These are phyloP conservation scores for Mesotaenium endlicherianum DNA, from an alignment of 139 green algal species.

Conservation along the genomic window DNA sequence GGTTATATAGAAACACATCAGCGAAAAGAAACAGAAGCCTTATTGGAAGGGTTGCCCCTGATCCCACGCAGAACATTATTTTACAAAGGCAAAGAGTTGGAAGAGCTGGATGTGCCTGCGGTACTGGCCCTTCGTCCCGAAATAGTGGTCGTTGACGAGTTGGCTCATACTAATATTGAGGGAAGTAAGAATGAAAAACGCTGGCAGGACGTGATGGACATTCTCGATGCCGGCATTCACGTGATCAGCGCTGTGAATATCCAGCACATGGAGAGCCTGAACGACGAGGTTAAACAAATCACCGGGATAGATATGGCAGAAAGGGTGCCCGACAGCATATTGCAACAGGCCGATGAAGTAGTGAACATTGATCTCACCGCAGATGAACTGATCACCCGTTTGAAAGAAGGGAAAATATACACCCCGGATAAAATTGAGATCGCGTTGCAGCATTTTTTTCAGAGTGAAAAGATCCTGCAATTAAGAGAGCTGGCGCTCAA, in stretches of 20 bases:
- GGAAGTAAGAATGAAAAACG: neutral
- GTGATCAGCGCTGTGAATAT: neutral
- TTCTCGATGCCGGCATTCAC: neutral
- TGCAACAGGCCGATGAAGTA: neutral
- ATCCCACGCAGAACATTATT: no score
- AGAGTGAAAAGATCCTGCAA: no score
- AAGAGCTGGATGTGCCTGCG: neutral
- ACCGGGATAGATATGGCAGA: neutral
- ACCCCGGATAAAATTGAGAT: neutral
- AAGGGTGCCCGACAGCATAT: neutral
- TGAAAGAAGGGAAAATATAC: neutral
- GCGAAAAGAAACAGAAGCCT: neutral
- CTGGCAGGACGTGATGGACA: neutral
- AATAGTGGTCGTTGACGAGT: neutral
- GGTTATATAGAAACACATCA: neutral
- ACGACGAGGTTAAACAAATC: neutral
- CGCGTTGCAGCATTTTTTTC: no score
- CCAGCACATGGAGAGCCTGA: neutral
- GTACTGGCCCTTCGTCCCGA: neutral
- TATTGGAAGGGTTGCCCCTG: neutral
- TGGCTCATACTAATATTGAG: neutral
- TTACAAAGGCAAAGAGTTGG: neutral
- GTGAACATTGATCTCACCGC: neutral
- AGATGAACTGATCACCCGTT: neutral
- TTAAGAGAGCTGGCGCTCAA: neutral